phyloP scores from a whole-genome alignment of 345 rosid species.

The Hevea brasiliensis region DNA sequence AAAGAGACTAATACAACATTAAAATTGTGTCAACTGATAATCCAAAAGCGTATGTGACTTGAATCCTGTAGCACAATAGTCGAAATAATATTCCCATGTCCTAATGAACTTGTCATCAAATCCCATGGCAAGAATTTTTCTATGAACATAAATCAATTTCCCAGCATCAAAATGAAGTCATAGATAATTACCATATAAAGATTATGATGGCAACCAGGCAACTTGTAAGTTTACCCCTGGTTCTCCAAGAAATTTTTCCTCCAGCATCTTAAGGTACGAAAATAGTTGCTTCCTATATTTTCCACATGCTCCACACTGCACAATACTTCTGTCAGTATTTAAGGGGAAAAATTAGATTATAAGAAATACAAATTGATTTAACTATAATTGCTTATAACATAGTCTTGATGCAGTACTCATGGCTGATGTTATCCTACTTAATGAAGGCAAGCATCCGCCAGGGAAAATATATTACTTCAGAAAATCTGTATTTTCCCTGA shows the following conservation, averaged over 20 bases:
- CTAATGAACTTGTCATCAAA: constrained; percentile 70
- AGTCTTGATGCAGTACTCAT: constrained; percentile 73
- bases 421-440: constrained; percentile 66
- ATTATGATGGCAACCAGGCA: too few species aligned
- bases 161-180: too few species aligned
- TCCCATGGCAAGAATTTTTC: constrained; percentile 65
- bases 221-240: constrained; percentile 44
- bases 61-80: constrained; percentile 90
- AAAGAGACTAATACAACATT: not conserved
- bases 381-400: too few species aligned
- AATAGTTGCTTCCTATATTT: constrained; percentile 77
- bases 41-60: constrained; percentile 60
- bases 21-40: constrained; percentile 61
- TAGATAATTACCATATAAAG: too few species aligned
- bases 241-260: constrained; percentile 70
- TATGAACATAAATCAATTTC: constrained; percentile 15
- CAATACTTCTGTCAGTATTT: too few species aligned
- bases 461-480: constrained; percentile 90
- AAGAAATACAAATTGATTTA: too few species aligned
- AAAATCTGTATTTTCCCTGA: constrained; percentile 72
- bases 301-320: constrained; percentile 76
- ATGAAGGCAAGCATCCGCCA: constrained; percentile 78
- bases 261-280: constrained; percentile 67
- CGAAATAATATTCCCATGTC: constrained; percentile 92
- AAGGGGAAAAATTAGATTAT: too few species aligned